phyloP scores from a whole-genome alignment of 1,139 yeast genomes.

The Yamadazyma jaroonii region DNA sequence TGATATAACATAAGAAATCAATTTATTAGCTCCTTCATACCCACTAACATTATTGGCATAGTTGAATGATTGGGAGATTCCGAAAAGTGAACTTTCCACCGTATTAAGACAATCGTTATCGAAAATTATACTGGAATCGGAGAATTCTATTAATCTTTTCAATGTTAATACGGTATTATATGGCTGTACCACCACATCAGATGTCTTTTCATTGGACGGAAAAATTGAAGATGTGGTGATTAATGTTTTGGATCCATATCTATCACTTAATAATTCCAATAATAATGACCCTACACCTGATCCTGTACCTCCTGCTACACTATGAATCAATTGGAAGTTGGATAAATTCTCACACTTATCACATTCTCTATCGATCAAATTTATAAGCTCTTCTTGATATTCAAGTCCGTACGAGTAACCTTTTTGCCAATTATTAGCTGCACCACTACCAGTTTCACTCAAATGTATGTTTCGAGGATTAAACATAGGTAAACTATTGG shows the following conservation, averaged over 20 bases:
- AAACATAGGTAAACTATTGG: constrained; percentile 62
- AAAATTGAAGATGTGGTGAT: constrained; percentile 85
- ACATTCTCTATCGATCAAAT: constrained; percentile 84
- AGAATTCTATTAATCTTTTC: constrained; percentile 73
- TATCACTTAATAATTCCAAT: constrained; percentile 74
- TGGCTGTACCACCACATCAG: constrained; percentile 97
- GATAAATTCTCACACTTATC: constrained; percentile 89
- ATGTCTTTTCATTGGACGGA: constrained; percentile 70
- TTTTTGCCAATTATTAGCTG: constrained; percentile 94
- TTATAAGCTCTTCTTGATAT: constrained; percentile 69
- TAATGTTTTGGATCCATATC: constrained; percentile 75
- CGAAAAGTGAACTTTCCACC: constrained; percentile 54
- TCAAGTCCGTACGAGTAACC: constrained; percentile 79
- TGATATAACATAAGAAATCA: constrained; percentile 82
- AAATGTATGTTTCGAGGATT: constrained; percentile 82
- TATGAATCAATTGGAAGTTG: constrained; percentile 87
- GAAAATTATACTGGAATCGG: constrained; percentile 84
- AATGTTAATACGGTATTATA: constrained; percentile 84
- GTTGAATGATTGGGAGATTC: constrained; percentile 23
- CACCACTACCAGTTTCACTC: constrained; percentile 81
- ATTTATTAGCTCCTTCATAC: constrained; percentile 76
- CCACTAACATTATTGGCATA: constrained; percentile 24
- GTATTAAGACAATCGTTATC: constrained; percentile 83
- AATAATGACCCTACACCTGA: constrained; percentile 89
- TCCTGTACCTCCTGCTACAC: constrained; percentile 99